Evolutionary conservation across 208 protist species (phyloP).

Genomic region (Crithidia brevicula): DNA sequence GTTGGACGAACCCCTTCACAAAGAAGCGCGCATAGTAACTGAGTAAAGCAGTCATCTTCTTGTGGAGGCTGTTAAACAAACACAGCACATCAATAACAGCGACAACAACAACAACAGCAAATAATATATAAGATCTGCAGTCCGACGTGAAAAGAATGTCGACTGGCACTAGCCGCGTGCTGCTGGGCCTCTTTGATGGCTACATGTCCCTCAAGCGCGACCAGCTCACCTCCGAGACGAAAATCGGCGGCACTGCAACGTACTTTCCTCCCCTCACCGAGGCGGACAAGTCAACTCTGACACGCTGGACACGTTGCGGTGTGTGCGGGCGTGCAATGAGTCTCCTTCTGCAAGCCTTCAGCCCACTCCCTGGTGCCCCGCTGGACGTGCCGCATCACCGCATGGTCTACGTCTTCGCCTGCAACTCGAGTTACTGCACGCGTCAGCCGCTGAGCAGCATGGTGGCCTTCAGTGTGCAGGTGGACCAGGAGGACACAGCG

Average conservation of each 20-base stretch:
- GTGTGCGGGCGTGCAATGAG: constrained; percentile 75
- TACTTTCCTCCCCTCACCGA: constrained; percentile 57
- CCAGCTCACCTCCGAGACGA: constrained; percentile 71
- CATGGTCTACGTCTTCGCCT: constrained; percentile 87
- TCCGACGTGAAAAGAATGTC: too few relatives aligned
- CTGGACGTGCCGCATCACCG: constrained; percentile 46
- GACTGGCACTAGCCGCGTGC: constrained; percentile 17
- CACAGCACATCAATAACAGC: too few relatives aligned
- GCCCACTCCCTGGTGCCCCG: constrained; percentile 51
- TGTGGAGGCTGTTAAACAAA: too few relatives aligned
- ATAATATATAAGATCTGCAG: too few relatives aligned
- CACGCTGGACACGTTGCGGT: constrained; percentile 67
- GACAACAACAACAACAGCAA: too few relatives aligned
- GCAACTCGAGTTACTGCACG: constrained; percentile 69
- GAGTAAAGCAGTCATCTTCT: too few relatives aligned
- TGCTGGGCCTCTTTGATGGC: constrained; percentile 80
- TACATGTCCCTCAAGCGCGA: constrained; percentile 67
- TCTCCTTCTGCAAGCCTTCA: constrained; percentile 80
- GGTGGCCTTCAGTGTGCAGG: constrained; percentile 70
- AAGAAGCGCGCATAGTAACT: too few relatives aligned
- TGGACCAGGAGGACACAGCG: constrained; percentile 63
- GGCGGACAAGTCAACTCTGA: constrained; percentile 34
- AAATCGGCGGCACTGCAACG: constrained; percentile 69
- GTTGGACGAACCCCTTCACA: too few relatives aligned
- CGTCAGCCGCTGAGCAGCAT: constrained; percentile 76